Evolutionary conservation across 108 stramenopile genomes (phyloP), one percentile per base, ranked within the genome.

Genomic region (Skeletonema grethae): DNA sequence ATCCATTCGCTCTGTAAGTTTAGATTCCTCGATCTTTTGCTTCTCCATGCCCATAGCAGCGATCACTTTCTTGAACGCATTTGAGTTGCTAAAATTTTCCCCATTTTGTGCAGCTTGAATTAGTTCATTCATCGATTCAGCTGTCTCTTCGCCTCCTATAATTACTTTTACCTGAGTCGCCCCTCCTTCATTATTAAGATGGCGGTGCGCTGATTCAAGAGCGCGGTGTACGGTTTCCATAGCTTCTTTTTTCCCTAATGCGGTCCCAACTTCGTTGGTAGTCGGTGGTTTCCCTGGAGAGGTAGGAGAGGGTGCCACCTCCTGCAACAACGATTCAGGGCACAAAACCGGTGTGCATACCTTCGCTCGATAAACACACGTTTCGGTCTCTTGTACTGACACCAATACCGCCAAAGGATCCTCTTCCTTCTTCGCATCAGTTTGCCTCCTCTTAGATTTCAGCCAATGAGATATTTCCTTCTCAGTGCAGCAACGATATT

Each of bases 311-410:
- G 41, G 15, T 43, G 41, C 41, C 41, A 20, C 57, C 15, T 56
- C 57, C 24, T 67, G 22, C 7, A 10, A 57, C 66, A 20, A 13
- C 5, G 48, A 65, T 29, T 69, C 71, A 7, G 72, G 72, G 43
- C 94, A 95, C 55, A 95, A 61, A 22, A 89, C 56, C 7, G 83
- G 84, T 31, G 94, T 92, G 63, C 94, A 95, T 24, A 95, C 70
- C n/a, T 76, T 82, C 28, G 90, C 45, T 9, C 77, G 74, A 67
- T 92, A 92, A 24, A 43, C 31, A 63, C 94, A 92, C 28, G 57
- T 78, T 24, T 73, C 61, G 11, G 71, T 55, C 55, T 82, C 80
- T 35, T 62, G 31, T 24, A 82, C 70, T 25, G 41, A 31, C 20
- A 82, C 71, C 16, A 79, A 29, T 13, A 61, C 60, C 28, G 73